A percentile compares a stretch with the other conserved stretches of the same genome.
These are phyloP conservation scores for Lophiostoma macrostomum DNA, from an alignment of 495 filamentous ascomycete genomes.

Conservation along the genomic window DNA sequence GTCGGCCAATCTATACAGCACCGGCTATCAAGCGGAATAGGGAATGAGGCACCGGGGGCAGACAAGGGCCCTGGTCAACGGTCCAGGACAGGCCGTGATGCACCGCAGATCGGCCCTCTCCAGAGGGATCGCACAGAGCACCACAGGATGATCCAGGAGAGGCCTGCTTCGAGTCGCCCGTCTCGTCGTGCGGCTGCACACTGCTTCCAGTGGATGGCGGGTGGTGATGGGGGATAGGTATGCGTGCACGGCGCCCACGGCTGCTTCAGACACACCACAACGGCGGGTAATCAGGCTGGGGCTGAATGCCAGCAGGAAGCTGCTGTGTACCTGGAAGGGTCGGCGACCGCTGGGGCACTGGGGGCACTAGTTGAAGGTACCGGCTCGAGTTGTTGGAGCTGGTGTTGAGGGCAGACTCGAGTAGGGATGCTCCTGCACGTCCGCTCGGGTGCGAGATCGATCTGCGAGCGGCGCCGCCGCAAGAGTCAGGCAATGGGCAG, in stretches of 20 bases:
- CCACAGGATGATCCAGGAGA: not conserved
- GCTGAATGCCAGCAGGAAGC: too few relatives aligned
- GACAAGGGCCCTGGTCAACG: constrained; percentile 5
- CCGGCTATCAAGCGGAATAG: constrained; percentile 33
- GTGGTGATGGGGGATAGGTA: not conserved
- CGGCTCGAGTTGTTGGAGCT: constrained; percentile 11
- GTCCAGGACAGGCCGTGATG: constrained; percentile 33
- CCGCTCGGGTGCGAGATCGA: constrained; percentile 27
- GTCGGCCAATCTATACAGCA: constrained; percentile 33
- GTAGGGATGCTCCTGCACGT: constrained; percentile 21
- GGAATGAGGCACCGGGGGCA: constrained; percentile 21
- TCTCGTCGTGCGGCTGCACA: constrained; percentile 10
- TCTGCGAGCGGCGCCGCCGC: constrained; percentile 24
- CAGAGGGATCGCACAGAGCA: not conserved
- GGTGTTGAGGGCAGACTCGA: not conserved
- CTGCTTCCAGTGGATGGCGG: constrained; percentile 1
- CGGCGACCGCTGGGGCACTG: too few relatives aligned
- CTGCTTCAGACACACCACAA: not conserved
- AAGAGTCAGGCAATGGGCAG: too few relatives aligned
- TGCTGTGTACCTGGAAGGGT: not conserved
- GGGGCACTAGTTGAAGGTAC: not conserved
- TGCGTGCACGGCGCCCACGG: not conserved
- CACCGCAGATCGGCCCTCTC: constrained; percentile 33
- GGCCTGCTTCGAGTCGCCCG: not conserved
- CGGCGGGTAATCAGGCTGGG: too few relatives aligned